A percentile compares a stretch with the other conserved stretches of the same genome.
Evolutionary conservation across 768 basidiomycete genomes (phyloP).

Genomic region (Paxillus rubicundulus): DNA sequence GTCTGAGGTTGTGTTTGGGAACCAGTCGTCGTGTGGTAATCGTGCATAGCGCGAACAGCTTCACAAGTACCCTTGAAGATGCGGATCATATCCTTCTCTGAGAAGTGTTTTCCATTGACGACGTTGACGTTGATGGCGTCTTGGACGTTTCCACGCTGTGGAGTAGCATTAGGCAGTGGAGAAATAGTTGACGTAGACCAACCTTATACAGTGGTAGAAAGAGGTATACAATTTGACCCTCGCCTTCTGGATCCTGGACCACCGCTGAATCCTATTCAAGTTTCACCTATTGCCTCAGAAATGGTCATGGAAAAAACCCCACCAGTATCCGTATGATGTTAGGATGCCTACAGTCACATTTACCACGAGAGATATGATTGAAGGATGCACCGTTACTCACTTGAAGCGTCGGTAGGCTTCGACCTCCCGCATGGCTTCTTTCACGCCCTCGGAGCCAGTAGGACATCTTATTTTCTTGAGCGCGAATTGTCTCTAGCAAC

Average conservation of each 20-base stretch:
- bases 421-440: slow-evolving; percentile 85
- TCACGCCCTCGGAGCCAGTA: slow-evolving; percentile 81
- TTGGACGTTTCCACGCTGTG: slow-evolving; percentile 88
- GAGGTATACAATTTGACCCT: slow-evolving; percentile 93
- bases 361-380: neutral
- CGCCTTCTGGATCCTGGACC: slow-evolving; percentile 89
- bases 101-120: slow-evolving; percentile 76
- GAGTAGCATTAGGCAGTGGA: slow-evolving; percentile 4
- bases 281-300: neutral
- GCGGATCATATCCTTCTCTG: slow-evolving; percentile 84
- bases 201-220: slow-evolving; percentile 94
- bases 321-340: slow-evolving; percentile 96
- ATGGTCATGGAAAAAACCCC: slow-evolving; percentile 13
- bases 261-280: slow-evolving; percentile 80
- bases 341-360: slow-evolving; percentile 60
- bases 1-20: slow-evolving; percentile 22
- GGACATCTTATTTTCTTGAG: slow-evolving; percentile 97
- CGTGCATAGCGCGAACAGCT: slow-evolving; percentile 93
- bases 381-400: slow-evolving; percentile 42
- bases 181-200: slow-evolving; percentile 7
- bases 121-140: slow-evolving; percentile 88
- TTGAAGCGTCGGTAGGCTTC: slow-evolving; percentile 95
- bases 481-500: slow-evolving; percentile 78
- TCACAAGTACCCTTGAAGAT: slow-evolving; percentile 94
- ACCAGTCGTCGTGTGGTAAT: slow-evolving; percentile 57